Evolutionary conservation across 768 basidiomycete genomes (phyloP).

Genomic region (Harrya chromipes): DNA sequence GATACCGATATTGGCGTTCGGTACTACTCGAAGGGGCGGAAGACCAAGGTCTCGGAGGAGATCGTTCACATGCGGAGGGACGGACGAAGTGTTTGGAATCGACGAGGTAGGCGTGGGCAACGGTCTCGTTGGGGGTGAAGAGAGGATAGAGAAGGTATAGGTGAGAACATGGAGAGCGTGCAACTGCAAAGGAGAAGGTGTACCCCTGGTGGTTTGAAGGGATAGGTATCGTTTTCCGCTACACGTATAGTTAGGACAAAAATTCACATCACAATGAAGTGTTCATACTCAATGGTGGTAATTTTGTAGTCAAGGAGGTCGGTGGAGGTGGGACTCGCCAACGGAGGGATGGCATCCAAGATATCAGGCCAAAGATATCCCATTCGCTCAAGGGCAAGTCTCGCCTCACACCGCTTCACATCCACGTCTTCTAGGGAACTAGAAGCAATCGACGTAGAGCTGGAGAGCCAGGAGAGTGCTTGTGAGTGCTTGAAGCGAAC

Average conservation of each 20-base stretch:
- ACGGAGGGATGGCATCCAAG: conserved; percentile 38
- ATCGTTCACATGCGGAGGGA: conserved; percentile 54
- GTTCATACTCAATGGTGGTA: conserved; percentile 18
- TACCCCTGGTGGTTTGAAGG: conserved; percentile 41
- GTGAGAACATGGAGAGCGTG: conserved; percentile 46
- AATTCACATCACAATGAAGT: background rate
- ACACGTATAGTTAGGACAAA: conserved; percentile 5
- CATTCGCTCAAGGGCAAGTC: conserved; percentile 28
- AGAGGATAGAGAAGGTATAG: conserved; percentile 51
- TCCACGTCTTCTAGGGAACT: conserved; percentile 10
- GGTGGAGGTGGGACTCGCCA: conserved; percentile 7
- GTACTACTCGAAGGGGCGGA: conserved; percentile 44
- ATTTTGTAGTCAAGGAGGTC: conserved; percentile 34
- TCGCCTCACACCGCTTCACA: conserved; percentile 19
- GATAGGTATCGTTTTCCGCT: conserved; percentile 48
- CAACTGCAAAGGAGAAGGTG: conserved; percentile 55
- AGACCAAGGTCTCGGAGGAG: conserved; percentile 66
- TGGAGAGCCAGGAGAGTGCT: conserved; percentile 24
- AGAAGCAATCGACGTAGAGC: conserved; percentile 16
- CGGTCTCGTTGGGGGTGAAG: conserved; percentile 46
- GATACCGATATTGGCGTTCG: conserved; percentile 22
- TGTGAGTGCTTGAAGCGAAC: conserved; percentile 25
- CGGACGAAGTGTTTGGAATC: conserved; percentile 19
- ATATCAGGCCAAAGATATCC: conserved; percentile 44
- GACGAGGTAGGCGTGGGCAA: conserved; percentile 27